A percentile compares a stretch with the other conserved stretches of the same genome.
These are phyloP conservation scores for Hypomontagnella submonticulosa DNA, from an alignment of 495 filamentous ascomycete genomes.

Conservation along the genomic window DNA sequence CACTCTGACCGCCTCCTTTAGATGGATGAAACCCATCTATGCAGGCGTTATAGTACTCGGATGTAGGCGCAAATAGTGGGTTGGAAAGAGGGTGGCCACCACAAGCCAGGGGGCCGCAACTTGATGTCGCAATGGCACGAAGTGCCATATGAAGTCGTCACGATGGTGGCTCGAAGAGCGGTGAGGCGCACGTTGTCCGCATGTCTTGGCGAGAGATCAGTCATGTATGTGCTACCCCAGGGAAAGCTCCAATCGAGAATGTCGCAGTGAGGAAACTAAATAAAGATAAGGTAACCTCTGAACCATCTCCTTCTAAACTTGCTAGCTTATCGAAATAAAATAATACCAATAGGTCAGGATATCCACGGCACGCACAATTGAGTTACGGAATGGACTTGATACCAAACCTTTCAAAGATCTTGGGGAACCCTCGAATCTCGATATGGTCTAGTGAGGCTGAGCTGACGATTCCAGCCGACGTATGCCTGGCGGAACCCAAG, in stretches of 20 bases:
- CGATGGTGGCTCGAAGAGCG: neutral
- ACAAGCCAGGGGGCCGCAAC: neutral
- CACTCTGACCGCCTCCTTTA: too few species aligned
- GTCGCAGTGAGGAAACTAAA: too few species aligned
- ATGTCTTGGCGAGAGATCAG: neutral
- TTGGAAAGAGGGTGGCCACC: too few species aligned
- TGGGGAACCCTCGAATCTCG: too few species aligned
- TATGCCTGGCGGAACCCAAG: constrained; percentile 8
- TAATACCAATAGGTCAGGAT: too few species aligned
- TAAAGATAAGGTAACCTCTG: too few species aligned
- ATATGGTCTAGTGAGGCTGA: constrained; percentile 18
- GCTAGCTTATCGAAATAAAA: too few species aligned
- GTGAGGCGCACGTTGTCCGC: neutral
- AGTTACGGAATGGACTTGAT: neutral
- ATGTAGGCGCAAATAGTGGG: too few species aligned
- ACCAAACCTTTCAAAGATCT: neutral
- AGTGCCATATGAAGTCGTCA: neutral
- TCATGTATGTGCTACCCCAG: neutral
- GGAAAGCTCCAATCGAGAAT: too few species aligned
- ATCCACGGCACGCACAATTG: neutral
- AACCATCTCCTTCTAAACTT: too few species aligned
- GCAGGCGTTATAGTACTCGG: too few species aligned
- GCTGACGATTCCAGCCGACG: neutral
- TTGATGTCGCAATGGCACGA: neutral
- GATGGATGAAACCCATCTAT: too few species aligned